Conservation (phyloP, 2,329 filamentous ascomycete species). For the Nannizziopsis arthrosporioides region DNA sequence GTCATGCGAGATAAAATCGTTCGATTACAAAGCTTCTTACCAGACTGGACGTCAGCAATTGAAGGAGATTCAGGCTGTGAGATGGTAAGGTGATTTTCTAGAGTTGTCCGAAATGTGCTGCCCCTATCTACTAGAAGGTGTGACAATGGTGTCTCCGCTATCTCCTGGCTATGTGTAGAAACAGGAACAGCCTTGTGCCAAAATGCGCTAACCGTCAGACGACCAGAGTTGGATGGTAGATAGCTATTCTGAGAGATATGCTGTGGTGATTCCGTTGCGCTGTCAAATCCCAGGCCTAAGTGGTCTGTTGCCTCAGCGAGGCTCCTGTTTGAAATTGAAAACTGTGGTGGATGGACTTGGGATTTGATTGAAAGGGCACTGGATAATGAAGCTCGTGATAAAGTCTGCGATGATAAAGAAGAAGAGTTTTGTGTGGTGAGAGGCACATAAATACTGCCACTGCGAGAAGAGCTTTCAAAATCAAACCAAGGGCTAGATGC, state of each 20-base stretch:
- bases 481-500: constrained; percentile 8
- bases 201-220: too few relatives aligned
- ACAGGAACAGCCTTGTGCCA: too few relatives aligned
- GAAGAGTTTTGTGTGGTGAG: background rate
- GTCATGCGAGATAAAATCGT: background rate
- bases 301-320: background rate
- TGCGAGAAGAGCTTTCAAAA: background rate
- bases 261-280: too few relatives aligned
- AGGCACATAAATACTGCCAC: constrained; percentile 8
- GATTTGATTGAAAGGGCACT: constrained; percentile 1
- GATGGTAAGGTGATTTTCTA: background rate
- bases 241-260: too few relatives aligned
- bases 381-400: constrained; percentile 6
- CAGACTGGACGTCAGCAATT: background rate
- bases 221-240: too few relatives aligned
- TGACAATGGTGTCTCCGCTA: constrained; percentile 12
- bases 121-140: constrained; percentile 5
- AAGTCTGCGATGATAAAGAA: constrained; percentile 8
- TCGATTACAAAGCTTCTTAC: background rate
- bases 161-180: background rate
- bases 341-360: constrained; percentile 1
- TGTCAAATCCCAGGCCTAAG: too few relatives aligned
- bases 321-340: background rate
- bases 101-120: background rate
- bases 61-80: background rate